phyloP scores from a whole-genome alignment of 2,329 filamentous ascomycete species.

The Beauveria sp. region DNA sequence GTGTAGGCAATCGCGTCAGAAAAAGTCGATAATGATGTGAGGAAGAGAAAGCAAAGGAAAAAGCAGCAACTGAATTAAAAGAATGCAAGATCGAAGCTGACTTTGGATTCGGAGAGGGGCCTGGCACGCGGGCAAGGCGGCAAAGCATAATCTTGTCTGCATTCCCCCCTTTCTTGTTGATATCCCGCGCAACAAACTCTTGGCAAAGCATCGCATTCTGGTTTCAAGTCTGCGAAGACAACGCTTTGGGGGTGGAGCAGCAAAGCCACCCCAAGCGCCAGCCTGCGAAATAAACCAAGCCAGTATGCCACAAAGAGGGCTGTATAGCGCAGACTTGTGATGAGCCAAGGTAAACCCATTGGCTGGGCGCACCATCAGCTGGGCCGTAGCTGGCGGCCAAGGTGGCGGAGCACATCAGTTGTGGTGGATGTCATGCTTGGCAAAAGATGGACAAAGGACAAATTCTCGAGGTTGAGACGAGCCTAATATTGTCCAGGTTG shows the following conservation, averaged over 20 bases:
- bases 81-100: background rate
- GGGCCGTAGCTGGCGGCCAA: background rate
- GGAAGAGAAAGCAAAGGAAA: background rate
- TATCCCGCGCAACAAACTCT: background rate
- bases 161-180: background rate
- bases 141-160: background rate
- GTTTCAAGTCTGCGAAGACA: background rate
- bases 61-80: background rate
- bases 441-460: background rate
- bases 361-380: constrained; percentile 1
- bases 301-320: background rate
- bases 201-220: constrained; percentile 3
- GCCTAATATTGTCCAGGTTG: too few species aligned
- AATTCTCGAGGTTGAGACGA: background rate
- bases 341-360: constrained; percentile 4
- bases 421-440: constrained; percentile 3
- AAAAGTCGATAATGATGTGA: background rate
- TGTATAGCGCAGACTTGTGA: background rate
- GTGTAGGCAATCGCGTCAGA: background rate
- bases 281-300: background rate
- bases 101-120: background rate
- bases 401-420: constrained; percentile 1
- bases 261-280: background rate
- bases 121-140: background rate
- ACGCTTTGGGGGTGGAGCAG: constrained; percentile 5